Conservation (phyloP, 257 asterid species). For the Primulina huaijiensis region DNA sequence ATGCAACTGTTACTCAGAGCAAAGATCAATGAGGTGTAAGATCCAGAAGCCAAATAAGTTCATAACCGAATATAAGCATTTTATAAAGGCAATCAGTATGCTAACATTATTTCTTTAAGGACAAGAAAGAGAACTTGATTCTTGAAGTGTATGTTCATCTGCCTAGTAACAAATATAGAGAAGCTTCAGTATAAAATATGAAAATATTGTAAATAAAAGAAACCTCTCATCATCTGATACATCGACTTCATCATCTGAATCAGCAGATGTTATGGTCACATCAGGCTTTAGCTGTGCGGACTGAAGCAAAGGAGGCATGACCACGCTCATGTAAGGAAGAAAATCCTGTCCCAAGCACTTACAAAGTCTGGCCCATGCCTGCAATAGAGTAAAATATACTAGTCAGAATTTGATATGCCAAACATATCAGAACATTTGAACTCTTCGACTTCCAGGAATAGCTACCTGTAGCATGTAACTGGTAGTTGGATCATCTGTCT, state of each 20-base stretch:
- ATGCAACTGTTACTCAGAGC: too few species aligned
- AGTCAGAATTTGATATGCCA: too few species aligned
- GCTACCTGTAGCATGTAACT: slow-evolving; percentile 91
- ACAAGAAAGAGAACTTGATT: too few species aligned
- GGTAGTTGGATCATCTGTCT: slow-evolving; percentile 87
- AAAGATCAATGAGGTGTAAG: too few species aligned
- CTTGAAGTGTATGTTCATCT: too few species aligned
- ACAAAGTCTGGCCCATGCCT: slow-evolving; percentile 99
- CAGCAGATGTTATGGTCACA: slow-evolving; percentile 80
- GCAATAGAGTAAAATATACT: background rate
- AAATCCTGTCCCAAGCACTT: slow-evolving; percentile 95
- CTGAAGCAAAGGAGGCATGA: slow-evolving; percentile 89
- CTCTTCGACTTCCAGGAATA: too few species aligned
- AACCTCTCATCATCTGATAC: slow-evolving; percentile 91
- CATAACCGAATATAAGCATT: too few species aligned
- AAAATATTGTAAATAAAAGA: background rate
- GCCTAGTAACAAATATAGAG: too few species aligned
- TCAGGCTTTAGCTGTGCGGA: slow-evolving; percentile 97
- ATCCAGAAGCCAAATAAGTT: too few species aligned
- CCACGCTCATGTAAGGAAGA: slow-evolving; percentile 91
- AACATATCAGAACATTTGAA: too few species aligned
- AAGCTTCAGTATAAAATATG: background rate
- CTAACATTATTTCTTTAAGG: too few species aligned
- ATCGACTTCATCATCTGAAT: slow-evolving; percentile 74
- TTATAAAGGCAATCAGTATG: too few species aligned